These are phyloP conservation scores for Earliella scabrosa DNA, from an alignment of 1,284 basidiomycete species.

Conservation along the genomic window DNA sequence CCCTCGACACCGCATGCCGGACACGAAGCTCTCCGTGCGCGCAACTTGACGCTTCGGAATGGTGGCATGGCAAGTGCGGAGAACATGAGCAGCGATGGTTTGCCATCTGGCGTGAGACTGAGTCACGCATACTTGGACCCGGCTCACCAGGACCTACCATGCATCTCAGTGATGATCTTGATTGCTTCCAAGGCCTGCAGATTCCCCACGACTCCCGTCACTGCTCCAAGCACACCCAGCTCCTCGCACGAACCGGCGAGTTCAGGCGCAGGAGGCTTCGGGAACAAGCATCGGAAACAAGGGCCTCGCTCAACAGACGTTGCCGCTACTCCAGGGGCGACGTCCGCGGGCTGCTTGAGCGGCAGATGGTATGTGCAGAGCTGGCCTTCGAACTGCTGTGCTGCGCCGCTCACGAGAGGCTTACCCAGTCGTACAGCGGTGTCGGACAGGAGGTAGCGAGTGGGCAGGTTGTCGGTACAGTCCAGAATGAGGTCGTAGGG, in stretches of 20 bases:
- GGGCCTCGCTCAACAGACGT: constrained; percentile 58
- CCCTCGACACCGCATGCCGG: constrained; percentile 61
- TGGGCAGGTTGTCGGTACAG: constrained; percentile 94
- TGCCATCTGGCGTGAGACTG: too few species aligned
- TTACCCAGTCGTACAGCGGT: constrained; percentile 75
- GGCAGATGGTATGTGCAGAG: constrained; percentile 76
- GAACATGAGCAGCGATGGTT: constrained; percentile 71
- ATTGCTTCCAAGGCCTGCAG: constrained; percentile 92
- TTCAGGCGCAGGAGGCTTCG: constrained; percentile 67
- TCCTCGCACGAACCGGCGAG: constrained; percentile 85
- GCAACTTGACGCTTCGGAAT: constrained; percentile 84
- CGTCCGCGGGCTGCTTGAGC: neutral
- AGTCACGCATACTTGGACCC: too few species aligned
- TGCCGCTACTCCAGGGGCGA: constrained; percentile 34
- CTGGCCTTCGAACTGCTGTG: constrained; percentile 92
- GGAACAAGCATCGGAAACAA: constrained; percentile 96
- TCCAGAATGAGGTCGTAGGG: constrained; percentile 86
- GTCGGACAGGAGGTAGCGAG: constrained; percentile 95
- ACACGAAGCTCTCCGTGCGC: constrained; percentile 66
- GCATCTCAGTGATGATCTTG: constrained; percentile 76
- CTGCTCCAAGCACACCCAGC: constrained; percentile 87
- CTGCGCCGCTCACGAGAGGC: constrained; percentile 92
- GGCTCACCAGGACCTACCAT: constrained; percentile 64
- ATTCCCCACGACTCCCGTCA: constrained; percentile 91
- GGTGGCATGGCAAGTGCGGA: constrained; percentile 72